phyloP scores from a whole-genome alignment of 169 alveolate genomes.

The Eimeria tenella region DNA sequence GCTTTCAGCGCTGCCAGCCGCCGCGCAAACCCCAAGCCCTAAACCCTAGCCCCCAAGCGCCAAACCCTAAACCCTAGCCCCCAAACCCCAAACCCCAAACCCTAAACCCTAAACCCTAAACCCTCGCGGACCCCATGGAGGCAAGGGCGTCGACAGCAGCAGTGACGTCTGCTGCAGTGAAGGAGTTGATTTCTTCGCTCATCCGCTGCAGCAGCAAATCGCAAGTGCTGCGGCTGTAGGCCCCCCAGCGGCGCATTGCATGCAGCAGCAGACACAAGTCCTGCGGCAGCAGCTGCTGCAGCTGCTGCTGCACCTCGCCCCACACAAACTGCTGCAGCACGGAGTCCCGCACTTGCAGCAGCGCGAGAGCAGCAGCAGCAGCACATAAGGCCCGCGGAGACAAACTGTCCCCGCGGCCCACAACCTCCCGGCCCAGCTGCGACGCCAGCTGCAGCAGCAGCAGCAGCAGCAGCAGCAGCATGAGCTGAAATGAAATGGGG shows the following conservation, averaged over 20 bases:
- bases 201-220: conserved; percentile 81
- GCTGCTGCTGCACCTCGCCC: conserved; percentile 73
- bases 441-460: conserved; percentile 2
- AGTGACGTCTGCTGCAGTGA: conserved; percentile 22
- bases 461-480: no score
- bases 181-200: conserved; percentile 81
- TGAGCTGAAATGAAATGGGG: no score
- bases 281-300: conserved; percentile 73
- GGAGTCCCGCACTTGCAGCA: background rate
- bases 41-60: background rate
- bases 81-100: conserved; percentile 69
- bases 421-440: background rate
- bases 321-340: conserved; percentile 67
- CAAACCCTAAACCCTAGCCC: conserved; percentile 74
- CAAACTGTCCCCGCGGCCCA: background rate
- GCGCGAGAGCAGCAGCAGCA: background rate
- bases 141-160: background rate
- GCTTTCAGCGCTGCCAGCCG: conserved; percentile 80
- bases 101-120: background rate
- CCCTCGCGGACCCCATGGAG: conserved; percentile 10
- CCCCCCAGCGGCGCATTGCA: conserved; percentile 83
- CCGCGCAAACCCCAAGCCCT: conserved; percentile 4
- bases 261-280: conserved; percentile 70
- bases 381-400: background rate
- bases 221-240: conserved; percentile 78